Percentiles rank a stretch among this genome's conserved stretches.
Conservation (phyloP, 2,329 filamentous ascomycete genomes). For the Fusarium nodosum region DNA sequence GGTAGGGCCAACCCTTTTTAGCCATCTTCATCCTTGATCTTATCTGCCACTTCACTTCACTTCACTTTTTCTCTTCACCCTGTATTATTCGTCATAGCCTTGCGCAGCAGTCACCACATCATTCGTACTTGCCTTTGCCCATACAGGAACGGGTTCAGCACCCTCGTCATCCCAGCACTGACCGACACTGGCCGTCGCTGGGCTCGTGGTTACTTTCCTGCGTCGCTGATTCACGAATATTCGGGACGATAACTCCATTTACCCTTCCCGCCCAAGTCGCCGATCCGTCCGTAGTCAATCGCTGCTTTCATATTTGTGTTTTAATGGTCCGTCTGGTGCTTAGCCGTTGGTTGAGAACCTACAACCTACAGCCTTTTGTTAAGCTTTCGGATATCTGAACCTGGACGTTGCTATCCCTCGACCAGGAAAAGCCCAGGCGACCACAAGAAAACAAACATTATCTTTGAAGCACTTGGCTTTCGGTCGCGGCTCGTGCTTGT, state of each 20-base stretch:
- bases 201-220: conserved; percentile 31
- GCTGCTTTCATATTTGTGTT: conserved; percentile 8
- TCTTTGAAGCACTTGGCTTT: conserved; percentile 37
- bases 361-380: conserved; percentile 4
- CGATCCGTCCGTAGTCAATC: conserved; percentile 15
- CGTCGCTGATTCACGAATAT: conserved; percentile 42
- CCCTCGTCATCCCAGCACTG: conserved; percentile 38
- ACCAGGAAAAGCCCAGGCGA: conserved; percentile 12
- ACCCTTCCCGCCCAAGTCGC: conserved; percentile 20
- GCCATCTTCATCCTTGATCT: conserved; percentile 33
- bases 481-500: conserved; percentile 30
- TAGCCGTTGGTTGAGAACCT: conserved; percentile 15
- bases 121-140: conserved; percentile 27
- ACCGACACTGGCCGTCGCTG: conserved; percentile 37
- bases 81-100: conserved; percentile 18
- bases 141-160: conserved; percentile 14
- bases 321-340: conserved; percentile 5
- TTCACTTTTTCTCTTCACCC: conserved; percentile 17
- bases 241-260: conserved; percentile 36
- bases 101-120: conserved; percentile 21
- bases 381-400: conserved; percentile 7
- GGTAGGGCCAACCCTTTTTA: conserved; percentile 48
- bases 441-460: conserved; percentile 26
- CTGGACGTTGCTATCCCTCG: conserved; percentile 6
- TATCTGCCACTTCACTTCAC: conserved; percentile 16